Base-by-base conservation (phyloP, 2,329 filamentous ascomycete species). In the Arthrobotrys pseudoclavata region DNA sequence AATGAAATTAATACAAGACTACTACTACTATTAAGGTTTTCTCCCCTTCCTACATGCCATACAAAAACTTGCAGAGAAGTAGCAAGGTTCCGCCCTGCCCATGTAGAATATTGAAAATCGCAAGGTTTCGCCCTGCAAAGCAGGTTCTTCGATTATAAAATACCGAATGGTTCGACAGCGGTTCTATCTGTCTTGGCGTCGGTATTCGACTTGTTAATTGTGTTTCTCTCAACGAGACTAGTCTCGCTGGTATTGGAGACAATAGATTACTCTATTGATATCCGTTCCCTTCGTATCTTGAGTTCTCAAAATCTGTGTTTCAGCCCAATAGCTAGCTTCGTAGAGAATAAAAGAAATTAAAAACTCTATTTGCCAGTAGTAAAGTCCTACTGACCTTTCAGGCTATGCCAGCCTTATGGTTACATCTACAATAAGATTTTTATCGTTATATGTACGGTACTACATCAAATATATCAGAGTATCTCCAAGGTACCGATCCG, bases 111-210 rank as follows among this genome's bases (percentile, higher is more conserved):
- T 77, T 77, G 74, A 77, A 77, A 47, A 40, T 66, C 74, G 74
- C 74, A 77, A 77, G 74, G 74, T 77, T 55, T 57, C 67, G 74
- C 74, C 74, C 74, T 77, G 74, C 74, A 71, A 71, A 77, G 74
- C 74, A 77, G 74, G 53, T 71, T 67, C 55, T 42, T 37, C 72
- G 50, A 53, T 55, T 34, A 31, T 12, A 45, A 3, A 2, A 57
- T 53, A 53, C 18, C 47, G 6, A 37, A 31, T 7, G 68, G 68
- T n/a, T 64, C 24, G 47, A 52, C 53, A 42, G 57, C 29, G 15
- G 3, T 42, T 15, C 26, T 15, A 55, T 63, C 68, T 70, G 47
- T 71, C 68, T 55, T 60, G 31, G 55, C 55, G 31, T 40, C 1
- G 20, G 34, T 60, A 42, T 60, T 60, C 34, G 18, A 60, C 7